Conservation (phyloP, 176 grass and related monocot genomes). For the Ensete glaucum region DNA sequence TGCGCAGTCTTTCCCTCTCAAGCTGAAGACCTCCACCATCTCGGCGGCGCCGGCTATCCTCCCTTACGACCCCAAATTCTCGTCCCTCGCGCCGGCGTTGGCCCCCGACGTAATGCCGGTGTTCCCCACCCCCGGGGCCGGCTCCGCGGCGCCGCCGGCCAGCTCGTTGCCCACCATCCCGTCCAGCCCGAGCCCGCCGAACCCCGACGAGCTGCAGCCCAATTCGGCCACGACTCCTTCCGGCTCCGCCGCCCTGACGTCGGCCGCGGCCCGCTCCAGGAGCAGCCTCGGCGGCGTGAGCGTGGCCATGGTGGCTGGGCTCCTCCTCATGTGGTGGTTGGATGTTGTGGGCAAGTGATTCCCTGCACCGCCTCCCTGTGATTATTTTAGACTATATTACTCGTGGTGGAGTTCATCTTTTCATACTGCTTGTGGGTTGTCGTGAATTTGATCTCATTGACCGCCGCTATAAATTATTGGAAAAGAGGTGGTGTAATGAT, state of each 20-base stretch:
- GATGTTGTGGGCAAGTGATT: constrained; percentile 9
- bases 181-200: constrained; percentile 85
- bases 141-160: constrained; percentile 19
- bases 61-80: neutral
- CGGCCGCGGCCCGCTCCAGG: constrained; percentile 15
- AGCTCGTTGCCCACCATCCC: constrained; percentile 48
- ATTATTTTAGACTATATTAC: constrained; percentile 3
- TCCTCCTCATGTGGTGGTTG: constrained; percentile 12
- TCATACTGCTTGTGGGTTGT: neutral
- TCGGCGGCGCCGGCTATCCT: constrained; percentile 28
- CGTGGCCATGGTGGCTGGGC: neutral
- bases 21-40: constrained; percentile 13
- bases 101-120: constrained; percentile 6
- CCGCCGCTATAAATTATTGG: too few species aligned
- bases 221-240: constrained; percentile 44
- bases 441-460: neutral
- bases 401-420: neutral
- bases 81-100: neutral
- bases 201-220: constrained; percentile 70
- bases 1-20: neutral
- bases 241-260: constrained; percentile 31
- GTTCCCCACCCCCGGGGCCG: constrained; percentile 10
- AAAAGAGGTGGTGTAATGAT: too few species aligned
- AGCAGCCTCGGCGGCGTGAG: neutral
- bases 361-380: neutral